Conservation (phyloP, 2,329 filamentous ascomycete genomes). For the Bertia moriformis region DNA sequence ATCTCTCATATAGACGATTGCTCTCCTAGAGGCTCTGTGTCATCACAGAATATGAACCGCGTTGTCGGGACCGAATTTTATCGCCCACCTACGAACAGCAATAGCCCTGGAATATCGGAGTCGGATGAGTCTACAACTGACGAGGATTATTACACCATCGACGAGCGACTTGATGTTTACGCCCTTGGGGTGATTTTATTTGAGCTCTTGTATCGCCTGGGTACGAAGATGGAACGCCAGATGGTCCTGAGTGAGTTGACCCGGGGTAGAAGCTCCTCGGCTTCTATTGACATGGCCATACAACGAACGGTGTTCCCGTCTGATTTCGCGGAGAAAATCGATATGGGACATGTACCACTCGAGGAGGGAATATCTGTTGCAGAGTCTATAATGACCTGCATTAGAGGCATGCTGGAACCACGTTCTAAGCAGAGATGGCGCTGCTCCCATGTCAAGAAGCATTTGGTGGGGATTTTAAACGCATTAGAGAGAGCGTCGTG, state of each 20-base stretch:
- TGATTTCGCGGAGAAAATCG: background rate
- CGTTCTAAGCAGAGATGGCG: conserved; percentile 18
- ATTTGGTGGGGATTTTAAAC: background rate
- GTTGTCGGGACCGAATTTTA: conserved; percentile 49
- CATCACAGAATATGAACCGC: conserved; percentile 13
- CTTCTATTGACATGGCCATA: background rate
- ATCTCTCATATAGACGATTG: conserved; percentile 23
- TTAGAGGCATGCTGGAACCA: conserved; percentile 22
- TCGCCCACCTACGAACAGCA: conserved; percentile 25
- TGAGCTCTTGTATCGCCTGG: conserved; percentile 40
- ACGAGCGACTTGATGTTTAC: conserved; percentile 44
- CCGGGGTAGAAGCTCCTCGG: background rate
- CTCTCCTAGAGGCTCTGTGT: conserved; percentile 5
- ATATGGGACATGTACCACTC: conserved; percentile 4
- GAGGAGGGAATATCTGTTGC: conserved; percentile 13
- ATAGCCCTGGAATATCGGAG: conserved; percentile 2
- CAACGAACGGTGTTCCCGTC: background rate
- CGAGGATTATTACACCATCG: conserved; percentile 12
- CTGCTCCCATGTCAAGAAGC: conserved; percentile 9
- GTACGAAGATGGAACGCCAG: conserved; percentile 30
- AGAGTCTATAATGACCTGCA: conserved; percentile 17
- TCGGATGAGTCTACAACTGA: conserved; percentile 1
- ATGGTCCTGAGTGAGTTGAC: conserved; percentile 1
- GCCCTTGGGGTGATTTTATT: conserved; percentile 45
- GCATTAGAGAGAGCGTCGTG: too few species aligned